phyloP scores from a whole-genome alignment of 2,329 filamentous ascomycete species.

The Colletotrichum sp. region DNA sequence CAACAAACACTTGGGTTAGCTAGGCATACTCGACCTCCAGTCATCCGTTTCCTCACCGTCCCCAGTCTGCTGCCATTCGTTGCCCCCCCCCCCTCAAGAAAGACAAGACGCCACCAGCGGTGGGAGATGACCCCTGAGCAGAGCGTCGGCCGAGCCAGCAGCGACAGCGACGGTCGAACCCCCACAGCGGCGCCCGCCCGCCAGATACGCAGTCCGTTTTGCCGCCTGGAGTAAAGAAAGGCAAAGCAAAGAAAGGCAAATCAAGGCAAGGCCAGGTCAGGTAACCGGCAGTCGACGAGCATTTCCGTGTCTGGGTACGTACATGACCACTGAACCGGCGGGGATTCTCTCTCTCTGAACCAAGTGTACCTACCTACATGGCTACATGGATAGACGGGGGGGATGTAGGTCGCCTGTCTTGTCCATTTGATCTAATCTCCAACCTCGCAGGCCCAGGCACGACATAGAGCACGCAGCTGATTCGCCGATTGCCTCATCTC shows the following conservation, averaged over 20 bases:
- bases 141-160: background rate
- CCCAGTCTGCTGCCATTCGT: background rate
- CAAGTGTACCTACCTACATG: background rate
- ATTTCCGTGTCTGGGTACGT: constrained; percentile 1
- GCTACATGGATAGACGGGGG: background rate
- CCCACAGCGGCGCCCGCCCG: background rate
- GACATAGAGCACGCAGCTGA: background rate
- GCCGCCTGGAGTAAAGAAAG: background rate
- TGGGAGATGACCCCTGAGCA: constrained; percentile 8
- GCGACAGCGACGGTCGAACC: background rate
- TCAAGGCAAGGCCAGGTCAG: background rate
- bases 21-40: background rate
- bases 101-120: background rate
- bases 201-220: background rate
- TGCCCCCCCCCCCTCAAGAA: background rate
- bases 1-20: background rate
- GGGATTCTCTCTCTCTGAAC: background rate
- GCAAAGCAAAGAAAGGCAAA: background rate
- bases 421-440: constrained; percentile 18
- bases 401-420: background rate
- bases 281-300: background rate
- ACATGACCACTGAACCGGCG: background rate
- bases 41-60: background rate
- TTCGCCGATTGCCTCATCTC: constrained; percentile 12
- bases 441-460: constrained; percentile 7